Evolutionary conservation across 345 rosid species (phyloP).

Genomic region (Limnanthes douglasii): DNA sequence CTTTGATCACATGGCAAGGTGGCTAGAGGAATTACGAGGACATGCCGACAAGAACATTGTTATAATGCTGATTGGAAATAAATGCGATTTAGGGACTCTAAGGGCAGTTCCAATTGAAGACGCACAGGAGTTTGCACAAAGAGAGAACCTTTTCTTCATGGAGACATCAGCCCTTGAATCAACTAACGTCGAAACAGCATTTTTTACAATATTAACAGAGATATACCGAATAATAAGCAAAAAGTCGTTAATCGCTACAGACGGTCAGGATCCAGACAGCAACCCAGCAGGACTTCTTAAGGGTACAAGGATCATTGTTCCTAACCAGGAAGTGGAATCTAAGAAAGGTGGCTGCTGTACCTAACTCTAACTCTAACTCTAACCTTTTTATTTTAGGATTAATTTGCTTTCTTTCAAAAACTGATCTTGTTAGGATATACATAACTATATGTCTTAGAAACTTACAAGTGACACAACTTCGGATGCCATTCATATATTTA

Average conservation of each 20-base stretch:
- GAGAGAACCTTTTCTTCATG: constrained; percentile 77
- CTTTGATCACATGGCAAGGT: constrained; percentile 69
- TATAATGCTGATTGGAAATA: constrained; percentile 72
- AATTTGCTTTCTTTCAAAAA: too few relatives aligned
- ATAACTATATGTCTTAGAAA: too few relatives aligned
- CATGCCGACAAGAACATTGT: constrained; percentile 78
- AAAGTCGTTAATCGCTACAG: constrained; percentile 44
- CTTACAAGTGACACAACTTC: too few relatives aligned
- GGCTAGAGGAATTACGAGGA: constrained; percentile 75
- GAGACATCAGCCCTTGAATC: constrained; percentile 81
- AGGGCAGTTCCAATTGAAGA: constrained; percentile 75
- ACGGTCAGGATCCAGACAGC: constrained; percentile 18
- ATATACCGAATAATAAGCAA: constrained; percentile 62
- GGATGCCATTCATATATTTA: too few relatives aligned
- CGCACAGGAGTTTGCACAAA: constrained; percentile 73
- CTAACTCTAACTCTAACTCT: too few relatives aligned
- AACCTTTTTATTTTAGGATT: too few relatives aligned
- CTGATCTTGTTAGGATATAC: too few relatives aligned
- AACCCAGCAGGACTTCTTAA: constrained; percentile 38
- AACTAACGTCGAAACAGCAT: constrained; percentile 69
- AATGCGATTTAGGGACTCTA: constrained; percentile 57
- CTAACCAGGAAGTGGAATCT: constrained; percentile 25
- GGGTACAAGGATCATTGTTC: constrained; percentile 62
- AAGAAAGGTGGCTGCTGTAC: constrained; percentile 51
- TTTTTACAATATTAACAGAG: constrained; percentile 52